phyloP scores from a whole-genome alignment of 768 basidiomycete species.

The Dioszegia crocea region DNA sequence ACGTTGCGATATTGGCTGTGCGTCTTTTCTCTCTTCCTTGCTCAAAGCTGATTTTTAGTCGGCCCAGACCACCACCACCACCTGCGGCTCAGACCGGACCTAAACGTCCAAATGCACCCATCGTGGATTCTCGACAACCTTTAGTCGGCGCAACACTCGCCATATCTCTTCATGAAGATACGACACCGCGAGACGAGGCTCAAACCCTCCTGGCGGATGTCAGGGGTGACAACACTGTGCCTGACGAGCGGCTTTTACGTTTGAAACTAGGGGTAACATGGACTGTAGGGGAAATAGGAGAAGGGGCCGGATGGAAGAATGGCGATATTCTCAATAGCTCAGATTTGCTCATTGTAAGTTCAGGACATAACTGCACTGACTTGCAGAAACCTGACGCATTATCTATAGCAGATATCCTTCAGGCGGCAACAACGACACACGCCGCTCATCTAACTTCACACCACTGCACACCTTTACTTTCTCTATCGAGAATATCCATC shows the following conservation, averaged over 20 bases:
- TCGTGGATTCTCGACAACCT: slow-evolving; percentile 7
- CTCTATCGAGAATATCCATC: slow-evolving; percentile 21
- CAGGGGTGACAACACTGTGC: slow-evolving; percentile 40
- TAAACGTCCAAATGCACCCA: neutral
- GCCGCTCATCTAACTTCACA: slow-evolving; percentile 45
- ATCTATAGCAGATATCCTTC: slow-evolving; percentile 69
- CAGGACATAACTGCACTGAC: neutral
- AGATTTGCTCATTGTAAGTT: slow-evolving; percentile 58
- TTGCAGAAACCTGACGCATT: slow-evolving; percentile 63
- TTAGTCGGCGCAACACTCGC: slow-evolving; percentile 67
- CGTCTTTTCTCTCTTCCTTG: slow-evolving; percentile 12
- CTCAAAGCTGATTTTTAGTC: neutral
- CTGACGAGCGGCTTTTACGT: slow-evolving; percentile 65
- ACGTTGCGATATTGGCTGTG: slow-evolving; percentile 85
- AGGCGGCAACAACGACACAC: slow-evolving; percentile 63
- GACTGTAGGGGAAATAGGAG: slow-evolving; percentile 64
- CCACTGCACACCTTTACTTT: slow-evolving; percentile 18
- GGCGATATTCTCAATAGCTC: slow-evolving; percentile 54
- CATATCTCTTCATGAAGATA: slow-evolving; percentile 53
- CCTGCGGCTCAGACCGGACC: neutral
- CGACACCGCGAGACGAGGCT: slow-evolving; percentile 13
- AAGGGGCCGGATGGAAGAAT: slow-evolving; percentile 59
- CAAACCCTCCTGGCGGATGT: slow-evolving; percentile 25
- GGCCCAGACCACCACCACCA: slow-evolving; percentile 2
- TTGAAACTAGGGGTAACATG: slow-evolving; percentile 68